Percentiles rank a stretch among this genome's conserved stretches.
Evolutionary conservation across 441 rosid species (phyloP).

Genomic region (Jatropha podagrica): DNA sequence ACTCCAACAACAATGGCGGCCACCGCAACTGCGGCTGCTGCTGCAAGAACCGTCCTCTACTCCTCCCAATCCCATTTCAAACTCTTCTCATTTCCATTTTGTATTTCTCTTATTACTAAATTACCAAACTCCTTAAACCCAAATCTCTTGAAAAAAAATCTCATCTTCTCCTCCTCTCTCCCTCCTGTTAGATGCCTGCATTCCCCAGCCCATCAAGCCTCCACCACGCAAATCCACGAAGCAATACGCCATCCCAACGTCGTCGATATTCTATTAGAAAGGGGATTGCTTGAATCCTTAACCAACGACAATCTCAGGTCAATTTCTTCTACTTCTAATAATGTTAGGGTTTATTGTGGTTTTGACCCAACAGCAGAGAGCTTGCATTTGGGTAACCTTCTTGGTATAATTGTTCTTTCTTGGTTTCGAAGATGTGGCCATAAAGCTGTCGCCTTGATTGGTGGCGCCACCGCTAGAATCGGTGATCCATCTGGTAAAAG

Average conservation of each 20-base stretch:
- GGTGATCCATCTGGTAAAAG: constrained; percentile 98
- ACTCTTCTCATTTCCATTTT: constrained; percentile 33
- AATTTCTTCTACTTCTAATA: constrained; percentile 40
- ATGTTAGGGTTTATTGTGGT: constrained; percentile 79
- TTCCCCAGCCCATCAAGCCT: constrained; percentile 33
- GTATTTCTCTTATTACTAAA: constrained; percentile 23
- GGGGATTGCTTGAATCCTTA: constrained; percentile 79
- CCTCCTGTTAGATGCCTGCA: constrained; percentile 41
- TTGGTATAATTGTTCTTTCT: constrained; percentile 87
- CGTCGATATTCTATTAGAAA: constrained; percentile 63
- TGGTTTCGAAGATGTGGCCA: constrained; percentile 96
- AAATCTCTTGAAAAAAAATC: constrained; percentile 22
- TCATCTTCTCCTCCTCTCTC: constrained; percentile 19
- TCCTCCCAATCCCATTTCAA: constrained; percentile 33
- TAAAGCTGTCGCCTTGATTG: constrained; percentile 70
- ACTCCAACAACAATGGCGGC: constrained; percentile 20
- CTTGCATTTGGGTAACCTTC: constrained; percentile 87
- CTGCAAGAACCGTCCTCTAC: constrained; percentile 42
- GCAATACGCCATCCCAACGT: constrained; percentile 42
- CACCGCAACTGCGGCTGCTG: constrained; percentile 20
- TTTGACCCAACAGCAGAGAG: constrained; percentile 96
- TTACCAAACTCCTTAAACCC: constrained; percentile 9
- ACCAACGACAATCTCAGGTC: constrained; percentile 74
- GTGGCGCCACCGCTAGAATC: constrained; percentile 90
- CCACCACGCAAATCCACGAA: constrained; percentile 20